Conservation (phyloP, 148 eudicot genomes). For the Silene latifolia region DNA sequence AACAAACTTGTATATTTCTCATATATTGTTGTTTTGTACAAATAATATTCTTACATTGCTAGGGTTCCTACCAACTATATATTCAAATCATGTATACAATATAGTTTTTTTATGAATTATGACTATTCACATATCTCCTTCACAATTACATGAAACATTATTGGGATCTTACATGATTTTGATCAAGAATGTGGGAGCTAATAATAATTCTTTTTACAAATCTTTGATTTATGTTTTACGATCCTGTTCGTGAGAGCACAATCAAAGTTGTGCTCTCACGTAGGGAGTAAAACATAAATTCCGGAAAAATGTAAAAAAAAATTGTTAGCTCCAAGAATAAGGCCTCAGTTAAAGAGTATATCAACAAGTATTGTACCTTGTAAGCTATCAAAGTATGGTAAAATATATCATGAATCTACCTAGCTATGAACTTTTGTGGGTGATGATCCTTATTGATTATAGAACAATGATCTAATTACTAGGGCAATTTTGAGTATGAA, state of each 20-base stretch:
- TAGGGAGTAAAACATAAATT: too few relatives aligned
- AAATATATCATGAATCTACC: constrained; percentile 10
- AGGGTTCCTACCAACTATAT: constrained; percentile 13
- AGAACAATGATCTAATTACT: constrained; percentile 26
- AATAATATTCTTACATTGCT: constrained; percentile 24
- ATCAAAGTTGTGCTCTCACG: too few relatives aligned
- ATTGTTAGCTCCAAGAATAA: constrained; percentile 5
- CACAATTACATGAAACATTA: constrained; percentile 40
- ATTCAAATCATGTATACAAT: not conserved
- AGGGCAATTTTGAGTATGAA: constrained; percentile 16
- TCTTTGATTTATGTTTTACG: not conserved
- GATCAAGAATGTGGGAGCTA: constrained; percentile 21
- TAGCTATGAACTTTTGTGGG: constrained; percentile 19
- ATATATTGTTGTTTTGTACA: constrained; percentile 28
- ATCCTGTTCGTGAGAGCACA: not conserved
- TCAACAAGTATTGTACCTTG: too few relatives aligned
- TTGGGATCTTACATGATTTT: constrained; percentile 27
- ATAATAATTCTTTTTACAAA: not conserved
- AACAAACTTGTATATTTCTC: constrained; percentile 25
- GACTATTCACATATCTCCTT: constrained; percentile 29
- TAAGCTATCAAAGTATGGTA: too few relatives aligned
- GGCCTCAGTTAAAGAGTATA: not conserved
- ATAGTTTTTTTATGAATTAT: constrained; percentile 16
- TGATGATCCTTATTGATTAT: constrained; percentile 26
- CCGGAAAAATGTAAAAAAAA: not conserved